phyloP scores from a whole-genome alignment of 306 rosid species.

The Sphenostylis stenocarpa region DNA sequence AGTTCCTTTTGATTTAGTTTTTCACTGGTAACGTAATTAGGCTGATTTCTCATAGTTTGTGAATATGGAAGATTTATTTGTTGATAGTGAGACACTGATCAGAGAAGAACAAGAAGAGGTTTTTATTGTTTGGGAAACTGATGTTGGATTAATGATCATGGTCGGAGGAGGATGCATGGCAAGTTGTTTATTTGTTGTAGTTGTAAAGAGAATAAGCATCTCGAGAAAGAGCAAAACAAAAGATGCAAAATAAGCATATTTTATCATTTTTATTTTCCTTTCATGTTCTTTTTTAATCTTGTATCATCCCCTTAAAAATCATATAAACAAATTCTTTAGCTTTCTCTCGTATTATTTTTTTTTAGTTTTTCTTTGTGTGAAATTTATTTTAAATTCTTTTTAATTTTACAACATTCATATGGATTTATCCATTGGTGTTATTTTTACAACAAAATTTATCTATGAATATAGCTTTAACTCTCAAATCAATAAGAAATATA shows the following conservation, averaged over 20 bases:
- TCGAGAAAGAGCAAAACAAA: neutral
- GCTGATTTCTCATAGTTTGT: neutral
- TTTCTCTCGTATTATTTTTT: neutral
- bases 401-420: neutral
- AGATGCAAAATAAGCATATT: constrained; percentile 14
- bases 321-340: neutral
- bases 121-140: neutral
- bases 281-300: neutral
- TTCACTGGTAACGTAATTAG: neutral
- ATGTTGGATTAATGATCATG: neutral
- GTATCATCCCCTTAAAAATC: neutral
- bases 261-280: neutral
- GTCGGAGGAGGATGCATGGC: neutral
- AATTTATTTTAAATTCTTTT: neutral
- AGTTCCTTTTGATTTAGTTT: neutral
- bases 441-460: too few species aligned
- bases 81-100: neutral
- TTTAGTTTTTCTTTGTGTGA: neutral
- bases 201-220: constrained; percentile 28
- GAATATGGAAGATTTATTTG: constrained; percentile 22
- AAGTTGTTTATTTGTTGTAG: constrained; percentile 28
- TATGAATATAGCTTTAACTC: too few species aligned
- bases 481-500: too few species aligned
- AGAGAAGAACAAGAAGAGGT: neutral
- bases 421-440: neutral